Conservation (phyloP, 139 green algal genomes). For the Zygnema circumcarinatum region DNA sequence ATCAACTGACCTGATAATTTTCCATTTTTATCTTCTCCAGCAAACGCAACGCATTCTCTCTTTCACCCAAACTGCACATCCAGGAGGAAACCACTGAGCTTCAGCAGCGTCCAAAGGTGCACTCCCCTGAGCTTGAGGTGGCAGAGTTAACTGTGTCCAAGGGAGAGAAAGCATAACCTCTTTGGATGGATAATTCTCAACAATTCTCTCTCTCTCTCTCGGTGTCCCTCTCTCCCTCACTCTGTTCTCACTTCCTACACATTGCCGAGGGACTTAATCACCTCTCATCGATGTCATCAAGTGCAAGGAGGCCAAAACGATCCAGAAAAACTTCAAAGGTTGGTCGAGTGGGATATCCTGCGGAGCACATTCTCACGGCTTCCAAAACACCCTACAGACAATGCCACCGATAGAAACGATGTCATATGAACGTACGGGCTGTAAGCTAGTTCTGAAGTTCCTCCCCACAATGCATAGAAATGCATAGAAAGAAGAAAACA, state of each 20-base stretch:
- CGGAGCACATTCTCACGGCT: conserved; percentile 95
- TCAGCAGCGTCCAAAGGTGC: too few species aligned
- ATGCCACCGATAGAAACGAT: not conserved
- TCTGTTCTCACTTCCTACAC: too few species aligned
- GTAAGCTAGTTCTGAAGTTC: too few species aligned
- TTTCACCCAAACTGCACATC: conserved; percentile 22
- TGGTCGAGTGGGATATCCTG: conserved; percentile 90
- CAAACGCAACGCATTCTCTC: not conserved
- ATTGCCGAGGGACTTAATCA: too few species aligned
- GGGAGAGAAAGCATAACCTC: too few species aligned
- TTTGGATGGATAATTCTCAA: too few species aligned
- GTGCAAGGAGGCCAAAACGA: conserved; percentile 89
- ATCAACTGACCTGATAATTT: conserved; percentile 21
- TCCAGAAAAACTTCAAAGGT: conserved; percentile 92
- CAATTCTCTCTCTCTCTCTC: too few species aligned
- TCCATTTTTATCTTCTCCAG: not conserved
- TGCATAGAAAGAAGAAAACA: conserved; percentile 17
- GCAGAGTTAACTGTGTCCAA: too few species aligned
- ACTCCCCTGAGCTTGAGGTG: too few species aligned
- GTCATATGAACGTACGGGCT: too few species aligned
- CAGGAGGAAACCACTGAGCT: too few species aligned
- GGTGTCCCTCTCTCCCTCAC: too few species aligned
- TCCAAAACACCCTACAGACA: conserved; percentile 88
- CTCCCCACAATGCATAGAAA: conserved; percentile 10
- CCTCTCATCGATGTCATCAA: conserved; percentile 49